Base-by-base conservation (phyloP, 2,329 filamentous ascomycete genomes). In the Botryotinia convoluta region DNA sequence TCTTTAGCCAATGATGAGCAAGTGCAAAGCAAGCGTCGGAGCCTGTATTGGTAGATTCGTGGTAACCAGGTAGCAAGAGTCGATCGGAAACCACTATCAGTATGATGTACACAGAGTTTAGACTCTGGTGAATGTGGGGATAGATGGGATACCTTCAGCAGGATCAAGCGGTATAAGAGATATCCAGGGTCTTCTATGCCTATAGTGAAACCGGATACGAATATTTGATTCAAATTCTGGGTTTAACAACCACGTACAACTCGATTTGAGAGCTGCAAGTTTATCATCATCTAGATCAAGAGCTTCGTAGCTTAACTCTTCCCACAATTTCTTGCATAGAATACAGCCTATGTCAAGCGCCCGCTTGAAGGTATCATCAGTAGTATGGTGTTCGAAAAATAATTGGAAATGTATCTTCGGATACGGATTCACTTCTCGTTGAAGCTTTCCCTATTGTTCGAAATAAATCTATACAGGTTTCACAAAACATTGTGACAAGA, bases 381-480 rank as follows among this genome's bases (percentile, higher is more conserved):
- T 29, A 44, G 37, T 1, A 63, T 44, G 61, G 7, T 63, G 61
- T n/a, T 44, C 0, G 10, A 62, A n/a, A n/a, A n/a, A n/a, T n/a
- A n/a, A n/a, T n/a, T n/a, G n/a, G n/a, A n/a, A n/a, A n/a, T n/a
- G n/a, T n/a, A n/a, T n/a, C n/a, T 26, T 1, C 29, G 2, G 0
- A 16, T 35, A 1, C 0, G 20, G 9, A 0, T 16, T 26, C 0
- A 2, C 2, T 0, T n/a, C 26, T n/a, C 26, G 2, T 4, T 0
- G 8, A 4, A 14, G 10, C 4, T 12, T 3, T 2, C 22, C 1
- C 3, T n/a, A 63, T 9, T 63, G 26, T 18, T 63, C 39, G 16
- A 44, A 63, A 20, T 0, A 44, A 29, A n/a, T 20, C 26, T 12
- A 1, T 29, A n/a, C 60, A 62, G 5, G 3, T 42, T 29, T 62